Percentiles rank a stretch among this genome's conserved stretches.
Conservation (phyloP, 2,329 filamentous ascomycete genomes). For the Aspergillus ustus region DNA sequence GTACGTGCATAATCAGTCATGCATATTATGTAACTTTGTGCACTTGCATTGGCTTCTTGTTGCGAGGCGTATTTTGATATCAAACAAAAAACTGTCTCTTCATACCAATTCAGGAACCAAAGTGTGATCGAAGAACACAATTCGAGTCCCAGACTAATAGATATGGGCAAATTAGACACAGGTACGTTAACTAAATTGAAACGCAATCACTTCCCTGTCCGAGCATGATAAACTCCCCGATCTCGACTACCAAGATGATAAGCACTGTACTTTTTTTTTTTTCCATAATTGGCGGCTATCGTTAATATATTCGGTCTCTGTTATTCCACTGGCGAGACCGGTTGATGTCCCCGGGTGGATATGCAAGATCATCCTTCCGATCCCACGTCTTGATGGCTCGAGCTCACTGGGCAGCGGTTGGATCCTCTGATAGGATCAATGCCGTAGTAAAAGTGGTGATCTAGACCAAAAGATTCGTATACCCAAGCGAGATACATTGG, state of each 20-base stretch:
- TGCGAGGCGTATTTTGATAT: background rate
- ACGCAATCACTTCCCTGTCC: background rate
- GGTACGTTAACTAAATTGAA: background rate
- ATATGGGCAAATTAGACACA: background rate
- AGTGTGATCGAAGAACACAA: background rate
- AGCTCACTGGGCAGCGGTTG: background rate
- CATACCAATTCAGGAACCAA: background rate
- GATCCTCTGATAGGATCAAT: background rate
- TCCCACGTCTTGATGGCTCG: background rate
- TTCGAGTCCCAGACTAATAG: background rate
- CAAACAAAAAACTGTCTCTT: background rate
- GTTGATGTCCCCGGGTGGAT: background rate
- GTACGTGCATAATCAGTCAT: background rate
- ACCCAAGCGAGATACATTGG: background rate
- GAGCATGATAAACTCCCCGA: background rate
- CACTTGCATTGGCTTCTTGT: background rate
- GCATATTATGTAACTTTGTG: background rate
- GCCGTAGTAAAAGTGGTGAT: background rate
- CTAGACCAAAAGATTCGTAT: background rate
- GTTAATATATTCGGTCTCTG: background rate
- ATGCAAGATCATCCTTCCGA: background rate
- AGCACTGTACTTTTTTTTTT: background rate
- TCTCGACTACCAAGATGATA: slow-evolving; percentile 1
- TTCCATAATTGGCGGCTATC: background rate
- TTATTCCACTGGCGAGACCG: background rate